Evolutionary conservation across 1,284 basidiomycete species (phyloP), one percentile per base, ranked within the genome.

Genomic region (Apiotrichum siamense): DNA sequence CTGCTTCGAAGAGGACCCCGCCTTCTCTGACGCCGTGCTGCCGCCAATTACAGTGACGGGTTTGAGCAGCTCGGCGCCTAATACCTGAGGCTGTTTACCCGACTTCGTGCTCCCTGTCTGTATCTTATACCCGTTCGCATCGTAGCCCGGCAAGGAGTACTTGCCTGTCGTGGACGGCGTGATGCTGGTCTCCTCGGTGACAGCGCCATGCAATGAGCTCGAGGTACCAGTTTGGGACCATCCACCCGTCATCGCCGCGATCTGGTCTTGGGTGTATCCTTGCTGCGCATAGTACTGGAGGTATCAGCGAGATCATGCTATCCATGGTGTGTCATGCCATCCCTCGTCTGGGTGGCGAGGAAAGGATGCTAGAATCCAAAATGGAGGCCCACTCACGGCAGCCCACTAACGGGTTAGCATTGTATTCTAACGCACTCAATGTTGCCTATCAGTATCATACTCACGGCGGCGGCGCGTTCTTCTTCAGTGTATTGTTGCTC

Each of bases 281-380:
- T 75, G 72, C 51, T 67, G 64, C 13, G 70, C 67, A 49, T 76
- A 76, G 55, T 76, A 76, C 69, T 74, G 52, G 4, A 26, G 21
- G 33, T 12, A 33, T 40, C 21, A 51, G 44, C 32, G 42, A 43
- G 38, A 35, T 26, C 39, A 45, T 10, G 4, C 23, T 37, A 21
- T 31, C 12, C 17, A 39, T 25, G 33, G 25, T 37, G 29, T 40
- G 29, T 11, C 29, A 15, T 15, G 29, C 29, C 10, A 9, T 31
- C 29, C 10, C 15, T 11, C 29, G 15, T 31, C 29, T 31, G 51
- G 40, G 32, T 33, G 26, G 37, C 43, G n/a, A 42, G 17, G 7
- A 35, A n/a, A 17, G 12, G n/a, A 23, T 31, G 17, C 18, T 31
- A n/a, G n/a, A n/a, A n/a, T n/a, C n/a, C n/a, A n/a, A n/a, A n/a